These are phyloP conservation scores for Eucalyptus grandis DNA, from an alignment of 345 rosid genomes.

Conservation along the genomic window DNA sequence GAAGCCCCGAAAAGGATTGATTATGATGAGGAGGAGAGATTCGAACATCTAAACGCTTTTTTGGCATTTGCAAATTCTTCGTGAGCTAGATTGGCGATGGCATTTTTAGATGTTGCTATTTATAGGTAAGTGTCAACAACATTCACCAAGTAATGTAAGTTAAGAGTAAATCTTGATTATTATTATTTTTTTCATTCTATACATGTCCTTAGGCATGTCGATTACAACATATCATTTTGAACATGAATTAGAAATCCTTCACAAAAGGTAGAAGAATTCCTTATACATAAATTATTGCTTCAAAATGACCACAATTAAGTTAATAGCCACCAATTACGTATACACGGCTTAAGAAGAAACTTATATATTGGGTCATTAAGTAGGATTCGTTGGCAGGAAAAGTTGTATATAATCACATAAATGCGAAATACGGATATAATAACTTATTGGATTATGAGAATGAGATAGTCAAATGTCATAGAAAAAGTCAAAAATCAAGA, in stretches of 20 bases:
- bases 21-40: not conserved
- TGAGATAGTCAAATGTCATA: not conserved
- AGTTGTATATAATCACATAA: not conserved
- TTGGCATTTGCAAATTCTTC: too few relatives aligned
- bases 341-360: not conserved
- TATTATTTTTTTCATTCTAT: not conserved
- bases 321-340: not conserved
- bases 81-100: not conserved
- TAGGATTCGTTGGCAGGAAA: not conserved
- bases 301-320: not conserved
- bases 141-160: not conserved
- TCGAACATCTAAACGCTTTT: not conserved
- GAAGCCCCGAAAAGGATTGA: not conserved
- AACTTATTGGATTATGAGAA: not conserved
- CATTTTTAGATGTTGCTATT: not conserved
- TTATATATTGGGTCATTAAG: not conserved
- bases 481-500: not conserved
- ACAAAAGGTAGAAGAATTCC: not conserved
- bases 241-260: not conserved
- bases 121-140: not conserved
- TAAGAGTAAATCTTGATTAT: not conserved
- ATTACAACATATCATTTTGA: not conserved
- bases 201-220: not conserved
- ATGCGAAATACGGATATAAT: not conserved
- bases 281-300: not conserved